Base-by-base conservation (phyloP, 1,139 yeast genomes). In the Yamadazyma spencermartinsiae region DNA sequence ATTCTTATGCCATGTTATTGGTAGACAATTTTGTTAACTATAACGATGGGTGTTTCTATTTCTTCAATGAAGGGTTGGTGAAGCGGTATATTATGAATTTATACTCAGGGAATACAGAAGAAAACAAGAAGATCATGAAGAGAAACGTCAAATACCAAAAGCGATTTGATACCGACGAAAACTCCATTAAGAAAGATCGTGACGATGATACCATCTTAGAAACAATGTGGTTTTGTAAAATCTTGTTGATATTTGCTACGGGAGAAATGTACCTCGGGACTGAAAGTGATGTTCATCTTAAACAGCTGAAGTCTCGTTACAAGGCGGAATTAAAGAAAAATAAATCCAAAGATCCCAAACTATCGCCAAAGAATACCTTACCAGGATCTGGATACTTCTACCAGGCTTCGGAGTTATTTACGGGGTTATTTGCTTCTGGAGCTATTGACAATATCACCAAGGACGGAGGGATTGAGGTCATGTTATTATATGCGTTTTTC, bases 201-300 rank as follows among this genome's bases (percentile, higher is more conserved):
- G 76, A 72, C 34, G 76, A 71, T 44, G 86, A 82, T 43, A 74
- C 85, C 5, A 77, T 81, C 21, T 62, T 82, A 37, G 88, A 84
- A 54, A 80, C 89, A 0, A 82, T 86, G 37, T 85, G 92, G 89
- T 83, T 83, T 51, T 83, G 94, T 59, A 85, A 86, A 55, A 73
- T 86, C 7, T 59, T 86, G 12, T 63, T 87, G 39, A 82, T 87
- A 15, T 84, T 86, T 55, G 90, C 95, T 2, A 74, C 82, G 35
- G 95, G 96, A 6, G 95, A 86, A 56, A 84, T 86, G 88, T 86
- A 87, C 50, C 58, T 83, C 33, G 90, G 92, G 3, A 81, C 88
- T 0, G 85, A 83, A 41, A 66, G 74, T 5, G 72, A 67, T 42
- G 60, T 66, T 2, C 75, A 71, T 43, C 51, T 64, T 4, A 55